phyloP scores from a whole-genome alignment of 306 rosid species.

The Herpetospermum pedunculosum region DNA sequence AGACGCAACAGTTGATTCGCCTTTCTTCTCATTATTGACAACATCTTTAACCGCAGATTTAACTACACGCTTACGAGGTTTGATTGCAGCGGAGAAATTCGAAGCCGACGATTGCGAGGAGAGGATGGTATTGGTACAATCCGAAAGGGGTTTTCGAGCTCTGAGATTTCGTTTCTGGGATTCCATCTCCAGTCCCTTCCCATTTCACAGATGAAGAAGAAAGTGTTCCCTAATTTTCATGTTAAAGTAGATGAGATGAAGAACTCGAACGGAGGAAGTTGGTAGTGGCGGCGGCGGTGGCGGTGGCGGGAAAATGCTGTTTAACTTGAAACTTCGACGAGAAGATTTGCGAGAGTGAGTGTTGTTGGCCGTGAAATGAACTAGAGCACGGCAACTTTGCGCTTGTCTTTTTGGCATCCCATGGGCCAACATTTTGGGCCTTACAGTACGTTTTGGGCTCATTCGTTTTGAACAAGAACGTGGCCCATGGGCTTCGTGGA shows the following conservation, averaged over 20 bases:
- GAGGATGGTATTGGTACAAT: conserved; percentile 29
- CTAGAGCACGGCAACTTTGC: neutral
- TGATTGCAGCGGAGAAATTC: conserved; percentile 11
- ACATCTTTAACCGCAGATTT: conserved; percentile 17
- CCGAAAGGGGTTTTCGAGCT: conserved; percentile 47
- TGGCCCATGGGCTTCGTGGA: neutral
- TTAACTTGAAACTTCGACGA: neutral
- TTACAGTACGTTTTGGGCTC: neutral
- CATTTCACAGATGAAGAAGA: neutral
- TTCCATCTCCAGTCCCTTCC: conserved; percentile 31
- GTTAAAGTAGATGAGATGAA: neutral
- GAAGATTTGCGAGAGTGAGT: neutral
- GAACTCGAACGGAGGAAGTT: neutral
- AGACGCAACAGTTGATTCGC: neutral
- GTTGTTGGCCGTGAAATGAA: neutral
- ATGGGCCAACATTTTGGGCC: neutral
- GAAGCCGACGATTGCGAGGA: conserved; percentile 22
- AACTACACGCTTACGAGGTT: conserved; percentile 19
- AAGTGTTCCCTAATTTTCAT: neutral
- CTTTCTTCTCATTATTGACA: neutral
- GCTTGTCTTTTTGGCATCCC: neutral
- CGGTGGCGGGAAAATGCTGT: neutral
- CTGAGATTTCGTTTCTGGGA: conserved; percentile 10
- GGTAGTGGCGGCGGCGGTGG: neutral
- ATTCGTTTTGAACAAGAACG: neutral